Conservation (phyloP, 2,329 filamentous ascomycete species). For the Clonostachys sp. region DNA sequence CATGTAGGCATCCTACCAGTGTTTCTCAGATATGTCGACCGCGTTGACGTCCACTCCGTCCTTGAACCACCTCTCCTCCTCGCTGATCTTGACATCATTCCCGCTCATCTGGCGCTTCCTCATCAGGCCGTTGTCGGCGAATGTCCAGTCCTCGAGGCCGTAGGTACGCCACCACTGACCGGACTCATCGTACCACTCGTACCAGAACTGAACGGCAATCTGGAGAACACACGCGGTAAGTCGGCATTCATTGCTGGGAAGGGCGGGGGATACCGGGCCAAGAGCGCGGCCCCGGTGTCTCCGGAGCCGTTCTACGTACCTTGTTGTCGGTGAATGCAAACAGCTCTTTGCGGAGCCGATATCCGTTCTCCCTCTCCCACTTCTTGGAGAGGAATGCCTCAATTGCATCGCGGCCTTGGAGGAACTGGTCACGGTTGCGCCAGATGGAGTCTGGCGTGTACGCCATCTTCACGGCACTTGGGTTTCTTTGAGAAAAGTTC, state of each 20-base stretch:
- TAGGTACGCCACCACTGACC: constrained; percentile 87
- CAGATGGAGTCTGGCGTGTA: constrained; percentile 77
- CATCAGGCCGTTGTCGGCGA: constrained; percentile 66
- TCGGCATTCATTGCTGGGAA: background rate
- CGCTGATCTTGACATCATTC: constrained; percentile 61
- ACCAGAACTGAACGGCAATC: constrained; percentile 90
- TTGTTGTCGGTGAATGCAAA: constrained; percentile 72
- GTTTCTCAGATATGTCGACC: constrained; percentile 61
- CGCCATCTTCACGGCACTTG: constrained; percentile 59
- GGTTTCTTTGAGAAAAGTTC: constrained; percentile 44
- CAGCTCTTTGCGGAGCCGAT: constrained; percentile 76
- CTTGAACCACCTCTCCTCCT: constrained; percentile 60
- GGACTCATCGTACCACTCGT: constrained; percentile 67
- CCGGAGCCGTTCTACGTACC: constrained; percentile 17
- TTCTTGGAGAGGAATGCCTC: constrained; percentile 65
- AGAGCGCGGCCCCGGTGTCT: too few species aligned
- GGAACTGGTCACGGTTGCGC: constrained; percentile 71
- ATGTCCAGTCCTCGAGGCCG: constrained; percentile 78
- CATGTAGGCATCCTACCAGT: constrained; percentile 44
- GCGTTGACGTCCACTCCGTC: constrained; percentile 65
- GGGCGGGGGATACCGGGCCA: too few species aligned
- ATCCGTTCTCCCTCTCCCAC: constrained; percentile 68
- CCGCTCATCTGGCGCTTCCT: constrained; percentile 72
- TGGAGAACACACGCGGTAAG: constrained; percentile 11
- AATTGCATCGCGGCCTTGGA: constrained; percentile 65